Conservation (phyloP, 352 stramenopile genomes). For the Globisporangium camurandrum region DNA sequence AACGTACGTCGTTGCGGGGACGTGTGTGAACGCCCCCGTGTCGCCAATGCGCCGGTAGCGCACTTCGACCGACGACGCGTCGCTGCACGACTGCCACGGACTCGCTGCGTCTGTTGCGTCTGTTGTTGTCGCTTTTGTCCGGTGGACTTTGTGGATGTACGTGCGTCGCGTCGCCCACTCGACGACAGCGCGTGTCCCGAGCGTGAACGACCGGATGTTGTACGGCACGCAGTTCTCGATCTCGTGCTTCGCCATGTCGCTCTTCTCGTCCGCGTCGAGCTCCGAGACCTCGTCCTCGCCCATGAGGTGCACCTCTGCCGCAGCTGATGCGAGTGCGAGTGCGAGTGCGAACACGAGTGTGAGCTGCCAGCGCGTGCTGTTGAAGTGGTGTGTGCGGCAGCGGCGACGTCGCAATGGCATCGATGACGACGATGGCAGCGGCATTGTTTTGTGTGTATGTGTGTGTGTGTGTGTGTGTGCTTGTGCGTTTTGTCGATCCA, state of each 20-base stretch:
- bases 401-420: too few relatives aligned
- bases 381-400: too few relatives aligned
- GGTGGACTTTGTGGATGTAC: constrained; percentile 60
- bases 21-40: constrained; percentile 23
- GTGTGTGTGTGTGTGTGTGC: too few relatives aligned
- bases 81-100: constrained; percentile 63
- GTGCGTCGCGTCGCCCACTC: constrained; percentile 69
- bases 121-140: constrained; percentile 30
- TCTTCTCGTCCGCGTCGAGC: constrained; percentile 39
- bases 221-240: constrained; percentile 83
- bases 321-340: background rate
- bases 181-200: constrained; percentile 44
- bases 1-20: constrained; percentile 50
- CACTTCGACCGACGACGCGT: constrained; percentile 52
- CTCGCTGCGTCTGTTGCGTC: constrained; percentile 18
- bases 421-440: too few relatives aligned
- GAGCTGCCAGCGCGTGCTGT: too few relatives aligned
- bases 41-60: constrained; percentile 38
- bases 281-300: constrained; percentile 26
- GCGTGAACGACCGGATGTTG: constrained; percentile 61
- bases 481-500: too few relatives aligned
- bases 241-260: constrained; percentile 69
- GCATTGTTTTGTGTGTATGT: too few relatives aligned
- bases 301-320: constrained; percentile 24
- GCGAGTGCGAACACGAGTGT: constrained; percentile 9